Conservation (phyloP, 306 rosid species). For the Cucurbita pepo region DNA sequence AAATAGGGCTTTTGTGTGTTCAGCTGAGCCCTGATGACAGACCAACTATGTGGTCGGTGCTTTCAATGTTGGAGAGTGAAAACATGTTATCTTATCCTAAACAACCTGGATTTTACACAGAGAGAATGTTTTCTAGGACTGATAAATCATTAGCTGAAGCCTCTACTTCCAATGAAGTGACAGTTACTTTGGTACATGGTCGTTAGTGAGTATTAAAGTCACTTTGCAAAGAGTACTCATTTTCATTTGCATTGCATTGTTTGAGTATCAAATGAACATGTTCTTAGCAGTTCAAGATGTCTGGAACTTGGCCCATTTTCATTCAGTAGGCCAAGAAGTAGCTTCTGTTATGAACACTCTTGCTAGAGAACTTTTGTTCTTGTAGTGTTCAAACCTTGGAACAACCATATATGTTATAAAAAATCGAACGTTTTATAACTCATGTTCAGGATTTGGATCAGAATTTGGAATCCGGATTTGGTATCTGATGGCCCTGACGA, state of each 20-base stretch:
- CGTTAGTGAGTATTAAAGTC: background rate
- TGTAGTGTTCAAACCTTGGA: too few relatives aligned
- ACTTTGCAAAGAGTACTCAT: too few relatives aligned
- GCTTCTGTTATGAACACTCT: background rate
- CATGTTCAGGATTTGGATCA: too few relatives aligned
- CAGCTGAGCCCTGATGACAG: conserved; percentile 17
- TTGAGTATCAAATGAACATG: too few relatives aligned
- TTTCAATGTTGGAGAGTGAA: conserved; percentile 13
- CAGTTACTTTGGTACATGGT: conserved; percentile 7
- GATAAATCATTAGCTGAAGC: background rate
- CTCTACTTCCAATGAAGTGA: conserved; percentile 1
- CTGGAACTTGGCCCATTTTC: background rate
- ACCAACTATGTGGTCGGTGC: conserved; percentile 17
- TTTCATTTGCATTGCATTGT: too few relatives aligned
- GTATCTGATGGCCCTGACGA: too few relatives aligned
- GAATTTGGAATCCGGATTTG: too few relatives aligned
- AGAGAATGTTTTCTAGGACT: background rate
- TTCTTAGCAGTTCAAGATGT: too few relatives aligned
- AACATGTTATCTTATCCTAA: conserved; percentile 9
- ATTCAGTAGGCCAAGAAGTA: background rate
- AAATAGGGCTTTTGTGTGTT: conserved; percentile 16
- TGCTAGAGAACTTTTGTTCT: too few relatives aligned
- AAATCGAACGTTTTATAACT: too few relatives aligned
- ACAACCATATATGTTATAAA: too few relatives aligned
- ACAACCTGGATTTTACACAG: conserved; percentile 15